Evolutionary conservation across 345 rosid species (phyloP).

Genomic region (Eucalyptus pauciflora): DNA sequence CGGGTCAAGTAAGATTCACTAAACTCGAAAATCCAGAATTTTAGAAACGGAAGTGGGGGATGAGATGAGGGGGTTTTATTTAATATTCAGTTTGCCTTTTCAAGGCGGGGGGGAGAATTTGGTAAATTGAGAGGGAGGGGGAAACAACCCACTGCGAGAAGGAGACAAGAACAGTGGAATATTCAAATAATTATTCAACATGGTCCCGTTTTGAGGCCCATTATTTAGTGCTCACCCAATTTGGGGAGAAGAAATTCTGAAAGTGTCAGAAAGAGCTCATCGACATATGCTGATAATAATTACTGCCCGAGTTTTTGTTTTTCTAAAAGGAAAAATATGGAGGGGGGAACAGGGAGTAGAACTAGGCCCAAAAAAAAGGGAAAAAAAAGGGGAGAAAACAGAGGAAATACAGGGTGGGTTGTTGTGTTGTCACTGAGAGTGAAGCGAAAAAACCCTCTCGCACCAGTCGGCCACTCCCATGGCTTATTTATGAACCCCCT

Average conservation of each 20-base stretch:
- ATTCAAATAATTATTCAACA: not conserved
- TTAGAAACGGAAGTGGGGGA: not conserved
- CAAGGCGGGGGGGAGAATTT: not conserved
- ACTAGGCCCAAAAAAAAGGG: not conserved
- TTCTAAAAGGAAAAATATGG: not conserved
- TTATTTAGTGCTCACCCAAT: not conserved
- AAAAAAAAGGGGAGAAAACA: not conserved
- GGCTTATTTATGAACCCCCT: too few relatives aligned
- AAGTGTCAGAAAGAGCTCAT: not conserved
- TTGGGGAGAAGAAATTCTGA: not conserved
- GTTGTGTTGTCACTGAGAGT: not conserved
- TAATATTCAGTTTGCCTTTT: not conserved
- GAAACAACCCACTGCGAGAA: not conserved
- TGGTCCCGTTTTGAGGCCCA: not conserved
- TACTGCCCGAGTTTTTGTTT: not conserved
- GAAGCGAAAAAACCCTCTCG: not conserved
- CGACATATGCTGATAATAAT: not conserved
- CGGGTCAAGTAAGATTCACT: not conserved
- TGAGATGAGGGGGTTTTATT: not conserved
- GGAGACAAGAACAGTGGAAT: not conserved
- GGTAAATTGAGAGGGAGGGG: not conserved
- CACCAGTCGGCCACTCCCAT: not conserved
- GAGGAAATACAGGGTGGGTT: not conserved
- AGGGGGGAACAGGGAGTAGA: not conserved
- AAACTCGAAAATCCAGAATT: not conserved